These are phyloP conservation scores for Mortierella claussenii DNA, from an alignment of 192 early-diverging fungal genomes.

Conservation along the genomic window DNA sequence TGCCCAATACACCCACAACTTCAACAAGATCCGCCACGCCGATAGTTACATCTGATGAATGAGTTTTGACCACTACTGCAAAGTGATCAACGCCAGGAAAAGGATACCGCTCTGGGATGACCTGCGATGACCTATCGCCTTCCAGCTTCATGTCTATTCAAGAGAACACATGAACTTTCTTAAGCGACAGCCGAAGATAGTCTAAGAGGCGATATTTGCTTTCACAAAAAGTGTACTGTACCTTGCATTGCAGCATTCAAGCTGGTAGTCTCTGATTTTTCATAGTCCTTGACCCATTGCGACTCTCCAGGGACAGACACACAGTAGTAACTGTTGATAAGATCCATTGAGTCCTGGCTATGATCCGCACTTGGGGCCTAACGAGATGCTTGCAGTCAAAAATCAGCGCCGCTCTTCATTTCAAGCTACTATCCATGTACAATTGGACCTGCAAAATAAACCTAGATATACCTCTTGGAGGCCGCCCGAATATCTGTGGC, in stretches of 20 bases:
- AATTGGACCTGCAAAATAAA: too few relatives aligned
- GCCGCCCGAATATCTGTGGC: slow-evolving; percentile 60
- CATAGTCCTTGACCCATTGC: slow-evolving; percentile 64
- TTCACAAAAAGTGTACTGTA: not conserved
- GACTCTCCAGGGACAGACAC: slow-evolving; percentile 77
- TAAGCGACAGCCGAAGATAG: not conserved
- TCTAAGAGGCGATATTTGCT: not conserved
- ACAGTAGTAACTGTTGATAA: slow-evolving; percentile 74
- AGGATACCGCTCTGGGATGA: slow-evolving; percentile 65
- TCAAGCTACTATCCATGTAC: too few relatives aligned
- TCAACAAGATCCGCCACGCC: slow-evolving; percentile 72
- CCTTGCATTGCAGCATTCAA: slow-evolving; percentile 18
- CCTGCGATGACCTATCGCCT: slow-evolving; percentile 1
- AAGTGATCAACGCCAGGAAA: slow-evolving; percentile 65
- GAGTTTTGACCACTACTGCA: slow-evolving; percentile 74
- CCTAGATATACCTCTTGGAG: slow-evolving; percentile 47
- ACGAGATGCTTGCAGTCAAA: not conserved
- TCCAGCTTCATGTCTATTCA: slow-evolving; percentile 25
- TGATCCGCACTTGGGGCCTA: not conserved
- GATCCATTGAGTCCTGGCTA: slow-evolving; percentile 61
- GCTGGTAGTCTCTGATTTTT: not conserved
- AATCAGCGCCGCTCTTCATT: too few relatives aligned
- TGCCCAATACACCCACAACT: slow-evolving; percentile 67
- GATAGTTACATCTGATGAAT: slow-evolving; percentile 58
- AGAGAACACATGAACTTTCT: too few relatives aligned